These are phyloP conservation scores for Albatrellus sp. DNA, from an alignment of 1,284 basidiomycete genomes.

Conservation along the genomic window DNA sequence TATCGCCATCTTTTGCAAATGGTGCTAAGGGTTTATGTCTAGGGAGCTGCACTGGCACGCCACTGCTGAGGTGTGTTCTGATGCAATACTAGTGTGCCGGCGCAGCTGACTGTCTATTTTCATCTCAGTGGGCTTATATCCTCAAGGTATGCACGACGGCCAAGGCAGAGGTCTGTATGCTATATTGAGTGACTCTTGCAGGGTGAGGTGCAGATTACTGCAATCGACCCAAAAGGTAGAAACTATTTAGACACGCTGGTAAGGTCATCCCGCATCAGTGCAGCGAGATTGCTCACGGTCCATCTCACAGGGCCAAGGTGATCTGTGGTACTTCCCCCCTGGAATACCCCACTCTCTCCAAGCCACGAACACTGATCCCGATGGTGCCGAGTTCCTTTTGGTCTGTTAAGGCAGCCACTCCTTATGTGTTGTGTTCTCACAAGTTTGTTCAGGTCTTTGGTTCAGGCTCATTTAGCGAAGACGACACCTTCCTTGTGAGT, in stretches of 20 bases:
- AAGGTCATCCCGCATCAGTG: constrained; percentile 13
- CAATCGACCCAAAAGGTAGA: constrained; percentile 47
- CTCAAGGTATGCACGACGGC: constrained; percentile 28
- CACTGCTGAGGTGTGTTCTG: constrained; percentile 41
- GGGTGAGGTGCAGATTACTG: constrained; percentile 48
- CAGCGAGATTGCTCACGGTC: too few relatives aligned
- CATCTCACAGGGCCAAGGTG: constrained; percentile 18
- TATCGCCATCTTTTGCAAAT: not conserved
- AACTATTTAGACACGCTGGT: constrained; percentile 52
- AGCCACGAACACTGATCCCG: constrained; percentile 41
- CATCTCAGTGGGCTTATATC: constrained; percentile 50
- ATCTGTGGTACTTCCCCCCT: constrained; percentile 56
- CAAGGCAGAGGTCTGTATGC: not conserved
- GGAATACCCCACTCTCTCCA: constrained; percentile 46
- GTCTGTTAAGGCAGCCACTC: constrained; percentile 22
- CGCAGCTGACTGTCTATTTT: not conserved
- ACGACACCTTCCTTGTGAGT: constrained; percentile 50
- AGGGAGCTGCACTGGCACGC: constrained; percentile 71
- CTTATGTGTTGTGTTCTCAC: not conserved
- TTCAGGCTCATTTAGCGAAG: constrained; percentile 53
- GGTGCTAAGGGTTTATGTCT: not conserved
- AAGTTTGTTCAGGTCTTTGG: constrained; percentile 39
- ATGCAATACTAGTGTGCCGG: not conserved
- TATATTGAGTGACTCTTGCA: constrained; percentile 3
- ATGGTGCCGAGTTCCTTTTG: constrained; percentile 60